Evolutionary conservation across 345 rosid genomes (phyloP).

Genomic region (Physaria fendleri): DNA sequence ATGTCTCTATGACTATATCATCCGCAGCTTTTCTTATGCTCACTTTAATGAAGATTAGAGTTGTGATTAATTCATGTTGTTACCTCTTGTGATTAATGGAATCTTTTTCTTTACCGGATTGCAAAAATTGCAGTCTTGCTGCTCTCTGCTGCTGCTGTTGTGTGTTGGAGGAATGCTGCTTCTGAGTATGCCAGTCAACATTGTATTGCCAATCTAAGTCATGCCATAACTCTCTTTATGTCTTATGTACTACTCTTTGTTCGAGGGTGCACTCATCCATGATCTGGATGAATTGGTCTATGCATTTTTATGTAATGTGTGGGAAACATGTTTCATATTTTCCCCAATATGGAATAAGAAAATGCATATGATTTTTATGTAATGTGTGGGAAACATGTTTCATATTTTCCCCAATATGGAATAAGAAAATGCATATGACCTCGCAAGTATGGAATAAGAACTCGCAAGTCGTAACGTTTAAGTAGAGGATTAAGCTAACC

Average conservation of each 20-base stretch:
- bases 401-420: background rate
- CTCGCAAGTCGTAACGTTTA: no score
- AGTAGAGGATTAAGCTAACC: no score
- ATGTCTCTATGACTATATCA: background rate
- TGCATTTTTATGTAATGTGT: background rate
- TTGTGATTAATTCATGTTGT: background rate
- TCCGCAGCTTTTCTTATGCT: background rate
- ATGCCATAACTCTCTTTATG: slow-evolving; percentile 2
- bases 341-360: background rate
- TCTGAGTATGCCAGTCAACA: slow-evolving; percentile 11
- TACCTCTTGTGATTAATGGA: background rate
- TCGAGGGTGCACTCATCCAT: background rate
- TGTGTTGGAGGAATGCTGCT: slow-evolving; percentile 46
- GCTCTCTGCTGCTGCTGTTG: slow-evolving; percentile 47
- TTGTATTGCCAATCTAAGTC: background rate
- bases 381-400: background rate
- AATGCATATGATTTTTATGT: background rate
- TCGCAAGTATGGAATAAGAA: no score
- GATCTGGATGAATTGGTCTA: background rate
- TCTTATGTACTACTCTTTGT: slow-evolving; percentile 1
- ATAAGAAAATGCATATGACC: background rate
- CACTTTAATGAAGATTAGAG: background rate
- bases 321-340: background rate
- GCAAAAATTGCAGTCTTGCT: slow-evolving; percentile 38
- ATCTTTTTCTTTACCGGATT: background rate